Evolutionary conservation across 257 asterid genomes (phyloP).

Genomic region (Salvia rosmarinus): DNA sequence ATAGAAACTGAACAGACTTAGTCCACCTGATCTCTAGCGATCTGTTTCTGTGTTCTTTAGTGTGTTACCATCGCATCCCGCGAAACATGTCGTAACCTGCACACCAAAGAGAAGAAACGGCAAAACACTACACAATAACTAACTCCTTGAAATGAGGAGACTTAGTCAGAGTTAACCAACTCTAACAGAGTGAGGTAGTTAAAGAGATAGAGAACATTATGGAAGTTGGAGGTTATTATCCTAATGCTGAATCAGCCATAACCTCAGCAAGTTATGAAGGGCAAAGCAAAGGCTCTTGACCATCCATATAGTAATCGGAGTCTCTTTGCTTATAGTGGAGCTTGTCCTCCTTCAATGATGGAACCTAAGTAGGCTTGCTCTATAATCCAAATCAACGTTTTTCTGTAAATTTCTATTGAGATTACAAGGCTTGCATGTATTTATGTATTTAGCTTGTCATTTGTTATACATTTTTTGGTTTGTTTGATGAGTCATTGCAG

Average conservation of each 20-base stretch:
- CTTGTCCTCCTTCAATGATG: conserved; percentile 43
- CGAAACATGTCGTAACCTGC: no score
- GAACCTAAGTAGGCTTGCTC: conserved; percentile 54
- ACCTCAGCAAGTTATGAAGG: conserved; percentile 71
- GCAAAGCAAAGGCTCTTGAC: conserved; percentile 39
- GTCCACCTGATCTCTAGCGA: no score
- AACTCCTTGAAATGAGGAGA: no score
- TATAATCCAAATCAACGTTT: background rate
- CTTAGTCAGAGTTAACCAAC: no score
- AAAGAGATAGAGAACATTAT: conserved; percentile 72
- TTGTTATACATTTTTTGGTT: background rate
- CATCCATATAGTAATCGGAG: conserved; percentile 76
- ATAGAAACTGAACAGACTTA: no score
- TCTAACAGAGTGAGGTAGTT: conserved; percentile 77
- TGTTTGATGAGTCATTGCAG: background rate
- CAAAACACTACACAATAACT: no score
- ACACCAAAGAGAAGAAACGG: no score
- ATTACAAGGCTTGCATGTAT: background rate
- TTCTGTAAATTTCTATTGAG: conserved; percentile 9
- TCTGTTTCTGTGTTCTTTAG: no score
- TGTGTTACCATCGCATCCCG: no score
- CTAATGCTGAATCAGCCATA: conserved; percentile 73
- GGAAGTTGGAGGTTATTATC: conserved; percentile 72
- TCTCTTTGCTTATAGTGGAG: conserved; percentile 61
- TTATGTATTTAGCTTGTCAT: background rate